Percentiles rank a stretch among this genome's conserved stretches.
phyloP scores from a whole-genome alignment of 768 basidiomycete species.

The Tylopilus plumbeoviolaceoides region DNA sequence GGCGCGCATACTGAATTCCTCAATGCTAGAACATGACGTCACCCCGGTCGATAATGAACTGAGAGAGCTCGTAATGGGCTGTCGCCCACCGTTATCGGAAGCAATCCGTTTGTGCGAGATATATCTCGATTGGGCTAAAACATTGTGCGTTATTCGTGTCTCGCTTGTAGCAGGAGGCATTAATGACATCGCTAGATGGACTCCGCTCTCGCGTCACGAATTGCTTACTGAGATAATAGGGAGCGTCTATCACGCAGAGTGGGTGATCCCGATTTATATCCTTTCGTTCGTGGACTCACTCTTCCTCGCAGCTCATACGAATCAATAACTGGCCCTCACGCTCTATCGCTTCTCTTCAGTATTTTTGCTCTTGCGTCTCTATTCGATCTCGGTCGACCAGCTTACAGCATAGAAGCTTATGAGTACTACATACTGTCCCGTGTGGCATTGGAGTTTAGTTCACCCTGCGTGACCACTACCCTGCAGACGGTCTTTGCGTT shows the following conservation, averaged over 20 bases:
- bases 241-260: constrained; percentile 53
- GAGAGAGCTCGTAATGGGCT: constrained; percentile 39
- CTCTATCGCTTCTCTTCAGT: constrained; percentile 58
- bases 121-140: constrained; percentile 60
- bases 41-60: constrained; percentile 33
- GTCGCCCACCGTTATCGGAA: constrained; percentile 55
- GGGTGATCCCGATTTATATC: constrained; percentile 9
- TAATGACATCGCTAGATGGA: constrained; percentile 39
- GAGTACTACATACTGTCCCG: constrained; percentile 62
- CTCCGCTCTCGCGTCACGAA: constrained; percentile 48
- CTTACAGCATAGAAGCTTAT: constrained; percentile 50
- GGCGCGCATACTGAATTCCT: constrained; percentile 35
- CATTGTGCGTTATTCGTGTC: constrained; percentile 40
- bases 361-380: constrained; percentile 62
- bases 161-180: neutral
- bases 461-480: constrained; percentile 46
- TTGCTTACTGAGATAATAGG: constrained; percentile 54
- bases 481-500: constrained; percentile 51
- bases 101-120: constrained; percentile 59
- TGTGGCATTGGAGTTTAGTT: constrained; percentile 46
- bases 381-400: constrained; percentile 49
- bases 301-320: constrained; percentile 35
- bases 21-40: constrained; percentile 32
- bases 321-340: constrained; percentile 41
- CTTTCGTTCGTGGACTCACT: neutral